phyloP scores from a whole-genome alignment of 768 basidiomycete species.

The Suillus subluteus region DNA sequence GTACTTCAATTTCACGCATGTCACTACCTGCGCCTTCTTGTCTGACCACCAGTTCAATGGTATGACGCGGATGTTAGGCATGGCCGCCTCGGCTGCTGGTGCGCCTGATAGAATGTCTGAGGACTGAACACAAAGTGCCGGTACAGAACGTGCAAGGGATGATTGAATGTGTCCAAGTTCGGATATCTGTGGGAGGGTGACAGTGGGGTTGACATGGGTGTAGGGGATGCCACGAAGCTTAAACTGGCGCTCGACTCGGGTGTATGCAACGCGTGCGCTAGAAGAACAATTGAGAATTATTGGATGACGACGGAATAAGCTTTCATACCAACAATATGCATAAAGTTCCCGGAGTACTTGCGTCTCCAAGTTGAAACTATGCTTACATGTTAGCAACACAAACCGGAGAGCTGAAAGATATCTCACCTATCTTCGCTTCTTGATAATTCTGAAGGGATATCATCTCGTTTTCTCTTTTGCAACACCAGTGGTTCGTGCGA shows the following conservation, averaged over 20 bases:
- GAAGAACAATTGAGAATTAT: neutral
- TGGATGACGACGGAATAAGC: constrained; percentile 13
- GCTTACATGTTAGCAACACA: constrained; percentile 9
- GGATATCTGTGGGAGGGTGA: constrained; percentile 41
- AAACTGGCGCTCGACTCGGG: constrained; percentile 86
- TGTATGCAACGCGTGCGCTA: constrained; percentile 90
- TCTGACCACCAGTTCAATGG: constrained; percentile 93
- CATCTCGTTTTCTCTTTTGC: constrained; percentile 36
- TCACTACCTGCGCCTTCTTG: constrained; percentile 79
- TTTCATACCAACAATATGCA: constrained; percentile 80
- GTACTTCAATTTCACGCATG: constrained; percentile 89
- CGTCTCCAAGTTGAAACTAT: constrained; percentile 68
- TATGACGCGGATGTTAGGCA: constrained; percentile 89
- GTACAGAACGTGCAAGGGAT: constrained; percentile 75
- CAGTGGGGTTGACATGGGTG: constrained; percentile 68
- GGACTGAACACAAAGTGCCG: constrained; percentile 82
- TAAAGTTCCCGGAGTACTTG: constrained; percentile 78
- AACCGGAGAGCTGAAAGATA: neutral
- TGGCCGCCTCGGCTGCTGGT: constrained; percentile 88
- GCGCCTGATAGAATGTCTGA: constrained; percentile 80
- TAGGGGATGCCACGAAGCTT: constrained; percentile 81
- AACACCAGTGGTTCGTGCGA: constrained; percentile 26
- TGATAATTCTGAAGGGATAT: constrained; percentile 10
- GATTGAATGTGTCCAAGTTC: constrained; percentile 66
- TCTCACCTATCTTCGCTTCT: constrained; percentile 35